phyloP scores from a whole-genome alignment of 2,329 filamentous ascomycete genomes.

The Stagonosporopsis vannaccii region DNA sequence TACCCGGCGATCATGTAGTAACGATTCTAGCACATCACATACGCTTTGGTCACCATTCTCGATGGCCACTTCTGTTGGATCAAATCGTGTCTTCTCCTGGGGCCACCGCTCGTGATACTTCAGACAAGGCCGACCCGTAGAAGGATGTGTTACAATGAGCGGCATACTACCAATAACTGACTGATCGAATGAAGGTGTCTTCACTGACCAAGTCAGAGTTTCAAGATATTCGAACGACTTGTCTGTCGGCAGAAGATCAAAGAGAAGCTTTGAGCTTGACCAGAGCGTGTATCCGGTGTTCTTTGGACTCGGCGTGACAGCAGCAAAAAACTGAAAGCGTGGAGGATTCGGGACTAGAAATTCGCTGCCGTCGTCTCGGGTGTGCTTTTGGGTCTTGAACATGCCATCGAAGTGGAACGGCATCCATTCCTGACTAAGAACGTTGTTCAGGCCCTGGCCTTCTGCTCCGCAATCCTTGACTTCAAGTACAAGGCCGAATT shows the following conservation, averaged over 20 bases:
- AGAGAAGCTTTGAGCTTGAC: slow-evolving; percentile 59
- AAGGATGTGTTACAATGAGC: slow-evolving; percentile 56
- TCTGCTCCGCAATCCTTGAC: slow-evolving; percentile 65
- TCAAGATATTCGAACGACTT: slow-evolving; percentile 48
- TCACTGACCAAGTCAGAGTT: slow-evolving; percentile 57
- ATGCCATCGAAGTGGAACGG: slow-evolving; percentile 66
- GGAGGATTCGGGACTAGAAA: slow-evolving; percentile 24
- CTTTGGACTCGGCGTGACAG: slow-evolving; percentile 56
- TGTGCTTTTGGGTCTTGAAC: slow-evolving; percentile 60
- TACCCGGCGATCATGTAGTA: slow-evolving; percentile 60
- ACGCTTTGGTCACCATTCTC: slow-evolving; percentile 49
- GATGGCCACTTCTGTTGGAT: slow-evolving; percentile 55
- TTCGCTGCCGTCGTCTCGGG: slow-evolving; percentile 35
- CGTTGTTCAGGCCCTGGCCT: slow-evolving; percentile 59
- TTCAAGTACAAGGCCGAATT: slow-evolving; percentile 66
- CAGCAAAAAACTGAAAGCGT: slow-evolving; percentile 62
- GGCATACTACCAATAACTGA: slow-evolving; percentile 55
- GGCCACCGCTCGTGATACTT: slow-evolving; percentile 65
- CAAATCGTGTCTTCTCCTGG: slow-evolving; percentile 59
- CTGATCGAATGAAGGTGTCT: slow-evolving; percentile 57
- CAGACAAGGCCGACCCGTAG: slow-evolving; percentile 57
- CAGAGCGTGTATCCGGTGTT: slow-evolving; percentile 64
- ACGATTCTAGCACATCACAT: slow-evolving; percentile 51
- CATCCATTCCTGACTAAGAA: slow-evolving; percentile 60
- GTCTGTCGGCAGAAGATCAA: slow-evolving; percentile 54